These are phyloP conservation scores for Botrytis tulipae DNA, from an alignment of 2,329 filamentous ascomycete genomes.

Conservation along the genomic window DNA sequence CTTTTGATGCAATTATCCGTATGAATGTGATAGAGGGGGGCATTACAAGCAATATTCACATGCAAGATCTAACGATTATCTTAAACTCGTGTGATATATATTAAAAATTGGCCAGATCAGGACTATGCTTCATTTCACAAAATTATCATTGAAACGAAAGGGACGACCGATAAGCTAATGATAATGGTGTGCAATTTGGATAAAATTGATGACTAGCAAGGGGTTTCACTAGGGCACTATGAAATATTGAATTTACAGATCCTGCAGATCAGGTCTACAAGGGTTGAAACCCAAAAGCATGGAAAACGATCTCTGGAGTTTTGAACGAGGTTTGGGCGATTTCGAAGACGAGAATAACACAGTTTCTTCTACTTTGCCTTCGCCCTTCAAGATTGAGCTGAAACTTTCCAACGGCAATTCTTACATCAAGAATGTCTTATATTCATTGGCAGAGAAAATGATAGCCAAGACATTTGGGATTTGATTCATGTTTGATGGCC, in stretches of 20 bases:
- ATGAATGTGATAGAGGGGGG: background rate
- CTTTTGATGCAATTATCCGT: slow-evolving; percentile 4
- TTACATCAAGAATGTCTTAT: background rate
- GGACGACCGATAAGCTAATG: slow-evolving; percentile 19
- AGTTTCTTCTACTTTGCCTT: background rate
- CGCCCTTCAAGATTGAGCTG: background rate
- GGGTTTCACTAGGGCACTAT: slow-evolving; percentile 10
- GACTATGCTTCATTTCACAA: slow-evolving; percentile 16
- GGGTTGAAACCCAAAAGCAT: slow-evolving; percentile 11
- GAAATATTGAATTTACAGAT: slow-evolving; percentile 32
- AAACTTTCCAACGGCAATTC: slow-evolving; percentile 6
- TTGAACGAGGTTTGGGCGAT: background rate
- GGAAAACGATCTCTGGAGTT: background rate
- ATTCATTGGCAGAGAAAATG: background rate
- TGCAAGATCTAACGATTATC: slow-evolving; percentile 19
- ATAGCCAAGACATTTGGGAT: slow-evolving; percentile 19
- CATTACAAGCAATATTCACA: background rate
- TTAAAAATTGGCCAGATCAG: slow-evolving; percentile 12
- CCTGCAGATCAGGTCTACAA: slow-evolving; percentile 25
- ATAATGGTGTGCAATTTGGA: slow-evolving; percentile 15
- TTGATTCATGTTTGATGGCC: slow-evolving; percentile 12
- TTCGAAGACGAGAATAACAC: background rate
- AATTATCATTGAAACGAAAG: slow-evolving; percentile 9
- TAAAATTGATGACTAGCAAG: slow-evolving; percentile 19
- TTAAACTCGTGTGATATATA: slow-evolving; percentile 19